Percentiles rank a stretch among this genome's conserved stretches.
These are phyloP conservation scores for Boletus barrowsii DNA, from an alignment of 768 basidiomycete genomes.

Conservation along the genomic window DNA sequence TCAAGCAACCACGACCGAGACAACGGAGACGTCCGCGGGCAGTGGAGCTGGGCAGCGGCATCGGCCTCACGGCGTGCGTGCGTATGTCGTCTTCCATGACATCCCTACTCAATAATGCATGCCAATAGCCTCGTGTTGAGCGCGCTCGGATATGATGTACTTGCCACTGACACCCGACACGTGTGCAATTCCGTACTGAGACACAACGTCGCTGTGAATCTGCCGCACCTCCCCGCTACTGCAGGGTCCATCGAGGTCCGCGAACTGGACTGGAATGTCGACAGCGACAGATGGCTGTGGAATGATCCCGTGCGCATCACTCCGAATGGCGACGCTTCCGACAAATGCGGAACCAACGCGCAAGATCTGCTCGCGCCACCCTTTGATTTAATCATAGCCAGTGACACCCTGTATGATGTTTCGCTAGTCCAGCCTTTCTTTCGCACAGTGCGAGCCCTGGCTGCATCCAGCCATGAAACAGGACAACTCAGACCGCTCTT, in stretches of 20 bases:
- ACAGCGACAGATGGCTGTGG: conserved; percentile 57
- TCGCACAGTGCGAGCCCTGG: conserved; percentile 58
- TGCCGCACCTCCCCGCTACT: conserved; percentile 22
- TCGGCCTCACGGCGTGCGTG: conserved; percentile 80
- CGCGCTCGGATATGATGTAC: conserved; percentile 70
- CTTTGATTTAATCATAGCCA: conserved; percentile 75
- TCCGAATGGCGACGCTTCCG: conserved; percentile 31
- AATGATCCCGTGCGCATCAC: conserved; percentile 31
- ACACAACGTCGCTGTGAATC: conserved; percentile 58
- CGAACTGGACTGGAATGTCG: conserved; percentile 68
- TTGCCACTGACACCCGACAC: conserved; percentile 69
- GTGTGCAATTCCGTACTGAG: conserved; percentile 63
- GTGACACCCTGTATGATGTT: conserved; percentile 76
- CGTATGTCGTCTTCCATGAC: conserved; percentile 28
- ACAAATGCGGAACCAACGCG: conserved; percentile 13
- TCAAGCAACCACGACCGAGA: conserved; percentile 17
- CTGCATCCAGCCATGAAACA: conserved; percentile 17
- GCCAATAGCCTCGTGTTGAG: conserved; percentile 56
- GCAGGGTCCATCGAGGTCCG: conserved; percentile 55
- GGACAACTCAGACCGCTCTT: conserved; percentile 3
- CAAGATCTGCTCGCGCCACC: conserved; percentile 42
- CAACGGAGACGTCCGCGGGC: conserved; percentile 36
- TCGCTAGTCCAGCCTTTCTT: conserved; percentile 68
- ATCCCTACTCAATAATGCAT: neutral
- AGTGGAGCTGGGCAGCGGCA: conserved; percentile 80